Percentiles rank a stretch among this genome's conserved stretches.
Conservation (phyloP, 2,329 filamentous ascomycete genomes). For the Colletotrichum sp. region DNA sequence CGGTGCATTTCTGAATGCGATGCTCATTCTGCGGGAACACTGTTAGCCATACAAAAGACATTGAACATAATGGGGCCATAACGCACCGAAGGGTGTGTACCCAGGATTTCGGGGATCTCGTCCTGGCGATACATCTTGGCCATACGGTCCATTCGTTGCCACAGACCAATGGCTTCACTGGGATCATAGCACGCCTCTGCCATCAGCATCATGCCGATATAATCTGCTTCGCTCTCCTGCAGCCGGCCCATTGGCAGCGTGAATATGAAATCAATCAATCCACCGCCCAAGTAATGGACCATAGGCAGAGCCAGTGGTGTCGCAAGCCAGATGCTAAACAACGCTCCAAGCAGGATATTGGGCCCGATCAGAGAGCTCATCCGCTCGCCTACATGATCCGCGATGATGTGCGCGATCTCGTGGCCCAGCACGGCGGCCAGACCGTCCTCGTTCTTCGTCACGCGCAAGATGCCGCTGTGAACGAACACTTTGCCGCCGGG, state of each 20-base stretch:
- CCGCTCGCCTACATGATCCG: slow-evolving; percentile 71
- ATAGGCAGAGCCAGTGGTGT: slow-evolving; percentile 48
- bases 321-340: slow-evolving; percentile 53
- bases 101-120: slow-evolving; percentile 72
- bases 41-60: neutral
- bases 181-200: slow-evolving; percentile 80
- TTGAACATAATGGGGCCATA: neutral
- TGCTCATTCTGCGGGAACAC: slow-evolving; percentile 56
- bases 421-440: slow-evolving; percentile 79
- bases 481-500: slow-evolving; percentile 84
- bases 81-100: slow-evolving; percentile 73
- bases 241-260: slow-evolving; percentile 70
- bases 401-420: slow-evolving; percentile 80
- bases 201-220: slow-evolving; percentile 85
- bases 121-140: slow-evolving; percentile 41
- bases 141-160: slow-evolving; percentile 67
- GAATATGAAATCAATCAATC: slow-evolving; percentile 68
- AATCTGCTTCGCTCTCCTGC: slow-evolving; percentile 81
- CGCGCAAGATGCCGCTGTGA: slow-evolving; percentile 72
- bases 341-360: slow-evolving; percentile 54
- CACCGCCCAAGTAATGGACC: slow-evolving; percentile 45
- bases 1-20: slow-evolving; percentile 67
- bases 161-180: slow-evolving; percentile 68
- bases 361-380: slow-evolving; percentile 58
- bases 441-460: slow-evolving; percentile 70